Base-by-base conservation (phyloP, 1,284 basidiomycete genomes). In the Cryptococcus wingfieldii region DNA sequence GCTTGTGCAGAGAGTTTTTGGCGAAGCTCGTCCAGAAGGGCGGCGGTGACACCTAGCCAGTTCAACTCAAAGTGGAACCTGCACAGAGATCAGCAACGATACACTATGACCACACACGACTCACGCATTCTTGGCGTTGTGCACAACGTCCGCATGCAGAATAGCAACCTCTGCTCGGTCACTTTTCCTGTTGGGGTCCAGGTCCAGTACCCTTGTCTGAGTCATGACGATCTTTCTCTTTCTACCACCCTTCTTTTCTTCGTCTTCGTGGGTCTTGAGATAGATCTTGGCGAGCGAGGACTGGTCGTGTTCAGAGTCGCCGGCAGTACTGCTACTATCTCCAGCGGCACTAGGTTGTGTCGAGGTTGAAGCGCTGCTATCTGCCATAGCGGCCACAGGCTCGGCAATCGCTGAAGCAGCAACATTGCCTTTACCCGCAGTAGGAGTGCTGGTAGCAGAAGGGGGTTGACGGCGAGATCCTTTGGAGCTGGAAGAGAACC, bases 41-140 rank as follows among this genome's bases (percentile, higher is more conserved):
- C 85, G n/a, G 92, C 90, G 0, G 92, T 94, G 0, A 93, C 90
- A 9, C 92, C 93, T 25, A 98, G 86, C 95, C 96, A 98, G 64
- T 98, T 92, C 43, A 98, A 81, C 75, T 98, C 94, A 68, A 96
- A 91, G 76, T 96, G 92, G 78, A 94, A 94, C 0, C 73, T 75
- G 55, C 13, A 6, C 27, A 23, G 34, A 31, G 14, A 25, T 27
- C 50, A 18, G 38, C 16, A 27, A 16, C 12, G 19, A 5, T 12
- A n/a, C 9, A 10, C 19, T 25, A 7, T 16, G 25, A n/a, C 18
- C 41, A 45, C 19, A 39, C 27, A n/a, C 41, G 4, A 71, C 74
- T 68, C 52, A 76, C 54, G 90, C 90, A 42, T 88, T 94, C 16
- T 82, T 83, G 0, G 90, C 87, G 69, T 95, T 95, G 75, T 96